Conservation (phyloP, 371 early-diverging fungal genomes). For the Rhizomucor pusillus region DNA sequence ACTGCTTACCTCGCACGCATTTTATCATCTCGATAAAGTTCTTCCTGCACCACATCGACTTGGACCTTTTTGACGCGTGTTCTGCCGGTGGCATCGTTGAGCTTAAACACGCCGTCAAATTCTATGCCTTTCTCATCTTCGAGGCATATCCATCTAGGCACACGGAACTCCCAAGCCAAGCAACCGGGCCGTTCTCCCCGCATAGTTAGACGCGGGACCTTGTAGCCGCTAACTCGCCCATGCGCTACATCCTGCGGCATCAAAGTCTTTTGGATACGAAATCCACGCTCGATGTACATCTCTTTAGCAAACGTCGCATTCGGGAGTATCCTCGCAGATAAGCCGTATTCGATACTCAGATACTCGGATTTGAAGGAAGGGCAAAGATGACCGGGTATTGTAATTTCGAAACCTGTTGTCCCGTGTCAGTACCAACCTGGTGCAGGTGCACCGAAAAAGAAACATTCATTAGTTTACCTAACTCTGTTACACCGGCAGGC, state of each 20-base stretch:
- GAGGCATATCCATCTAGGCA: conserved; percentile 31
- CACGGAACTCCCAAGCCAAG: conserved; percentile 24
- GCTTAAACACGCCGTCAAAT: conserved; percentile 24
- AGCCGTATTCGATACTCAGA: conserved; percentile 15
- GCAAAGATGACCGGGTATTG: conserved; percentile 30
- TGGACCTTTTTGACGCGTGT: conserved; percentile 17
- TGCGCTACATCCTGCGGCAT: conserved; percentile 28
- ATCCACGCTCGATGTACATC: conserved; percentile 11
- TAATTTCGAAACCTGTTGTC: conserved; percentile 27
- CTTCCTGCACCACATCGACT: conserved; percentile 34
- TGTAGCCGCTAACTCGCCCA: conserved; percentile 23
- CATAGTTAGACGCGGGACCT: conserved; percentile 23
- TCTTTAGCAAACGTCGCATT: conserved; percentile 23
- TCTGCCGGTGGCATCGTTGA: background rate
- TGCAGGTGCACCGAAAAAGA: background rate
- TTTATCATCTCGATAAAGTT: conserved; percentile 24
- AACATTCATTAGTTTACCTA: conserved; percentile 12
- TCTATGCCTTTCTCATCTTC: conserved; percentile 14
- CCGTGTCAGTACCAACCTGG: too few species aligned
- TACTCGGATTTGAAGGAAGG: conserved; percentile 26
- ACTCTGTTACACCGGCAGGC: conserved; percentile 32
- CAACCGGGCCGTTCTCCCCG: conserved; percentile 17
- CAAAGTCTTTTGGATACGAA: conserved; percentile 24
- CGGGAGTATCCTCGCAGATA: conserved; percentile 21
- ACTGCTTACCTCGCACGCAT: background rate